A percentile compares a stretch with the other conserved stretches of the same genome.
Evolutionary conservation across 768 basidiomycete species (phyloP).

Genomic region (Kwoniella dejecticola): DNA sequence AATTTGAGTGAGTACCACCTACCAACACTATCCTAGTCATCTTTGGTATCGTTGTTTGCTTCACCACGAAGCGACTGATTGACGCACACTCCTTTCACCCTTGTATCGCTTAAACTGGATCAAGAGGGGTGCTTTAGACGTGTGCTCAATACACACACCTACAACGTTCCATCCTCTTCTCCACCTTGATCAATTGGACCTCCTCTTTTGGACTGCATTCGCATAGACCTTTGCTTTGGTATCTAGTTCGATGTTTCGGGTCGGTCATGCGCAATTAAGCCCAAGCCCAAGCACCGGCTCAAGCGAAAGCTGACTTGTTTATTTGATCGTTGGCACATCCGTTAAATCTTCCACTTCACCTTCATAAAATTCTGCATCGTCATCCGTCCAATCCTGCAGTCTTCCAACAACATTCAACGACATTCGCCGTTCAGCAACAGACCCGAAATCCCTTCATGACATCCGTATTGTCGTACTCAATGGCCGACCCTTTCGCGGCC

Average conservation of each 20-base stretch:
- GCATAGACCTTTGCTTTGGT: constrained; percentile 1
- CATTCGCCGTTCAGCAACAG: not conserved
- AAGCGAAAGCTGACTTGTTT: not conserved
- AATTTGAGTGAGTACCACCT: constrained; percentile 13
- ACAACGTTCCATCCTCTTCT: not conserved
- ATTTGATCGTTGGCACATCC: no score
- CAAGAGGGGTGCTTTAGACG: not conserved
- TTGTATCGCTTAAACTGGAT: not conserved
- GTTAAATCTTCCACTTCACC: not conserved
- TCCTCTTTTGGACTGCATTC: not conserved
- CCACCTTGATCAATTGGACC: not conserved
- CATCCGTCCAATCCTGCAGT: no score
- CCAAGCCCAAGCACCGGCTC: not conserved
- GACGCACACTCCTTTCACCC: constrained; percentile 10
- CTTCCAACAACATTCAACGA: not conserved
- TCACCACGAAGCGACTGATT: no score
- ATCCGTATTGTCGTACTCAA: constrained; percentile 40
- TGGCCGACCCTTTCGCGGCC: constrained; percentile 49
- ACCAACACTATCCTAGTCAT: not conserved
- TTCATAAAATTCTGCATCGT: no score
- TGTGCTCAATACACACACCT: constrained; percentile 1
- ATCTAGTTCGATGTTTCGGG: not conserved
- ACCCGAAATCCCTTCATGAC: constrained; percentile 39
- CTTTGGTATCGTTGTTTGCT: no score
- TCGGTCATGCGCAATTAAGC: constrained; percentile 5